Percentiles rank a stretch among this genome's conserved stretches.
Conservation (phyloP, 129 eudicot genomes). For the Silybum marianum region DNA sequence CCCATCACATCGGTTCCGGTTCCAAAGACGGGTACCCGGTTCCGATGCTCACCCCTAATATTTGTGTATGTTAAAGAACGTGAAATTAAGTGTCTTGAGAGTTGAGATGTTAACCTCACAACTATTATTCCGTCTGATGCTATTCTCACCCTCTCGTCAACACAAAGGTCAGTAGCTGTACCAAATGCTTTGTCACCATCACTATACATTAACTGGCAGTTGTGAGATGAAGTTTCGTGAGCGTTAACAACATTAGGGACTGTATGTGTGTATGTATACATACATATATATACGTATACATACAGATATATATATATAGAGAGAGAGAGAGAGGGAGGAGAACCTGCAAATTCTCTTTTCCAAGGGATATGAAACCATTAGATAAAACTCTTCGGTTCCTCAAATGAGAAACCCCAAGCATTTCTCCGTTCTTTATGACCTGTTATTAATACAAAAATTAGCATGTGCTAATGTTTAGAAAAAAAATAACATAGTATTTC, state of each 20-base stretch:
- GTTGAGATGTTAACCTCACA: conserved; percentile 57
- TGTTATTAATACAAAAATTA: conserved; percentile 19
- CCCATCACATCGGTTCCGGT: too few relatives aligned
- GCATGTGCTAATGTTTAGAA: neutral
- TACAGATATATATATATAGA: too few relatives aligned
- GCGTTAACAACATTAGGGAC: neutral
- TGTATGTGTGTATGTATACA: neutral
- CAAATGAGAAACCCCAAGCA: conserved; percentile 97
- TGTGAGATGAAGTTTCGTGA: conserved; percentile 11
- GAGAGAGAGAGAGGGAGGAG: conserved; percentile 9
- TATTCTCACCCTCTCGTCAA: conserved; percentile 87
- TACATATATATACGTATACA: neutral
- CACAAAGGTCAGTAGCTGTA: conserved; percentile 84
- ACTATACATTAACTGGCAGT: conserved; percentile 89
- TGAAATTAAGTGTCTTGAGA: neutral
- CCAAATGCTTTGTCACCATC: conserved; percentile 99
- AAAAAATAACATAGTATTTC: neutral
- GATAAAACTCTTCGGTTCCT: conserved; percentile 91
- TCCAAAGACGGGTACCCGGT: neutral
- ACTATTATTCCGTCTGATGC: conserved; percentile 94
- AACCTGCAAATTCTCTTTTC: conserved; percentile 93
- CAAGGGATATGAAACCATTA: conserved; percentile 79
- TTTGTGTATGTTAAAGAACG: neutral
- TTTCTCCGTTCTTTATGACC: conserved; percentile 99
- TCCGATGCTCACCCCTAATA: too few relatives aligned